Evolutionary conservation across 176 grass and related monocot genomes (phyloP), one percentile per base, ranked within the genome.

Genomic region (Lolium rigidum): DNA sequence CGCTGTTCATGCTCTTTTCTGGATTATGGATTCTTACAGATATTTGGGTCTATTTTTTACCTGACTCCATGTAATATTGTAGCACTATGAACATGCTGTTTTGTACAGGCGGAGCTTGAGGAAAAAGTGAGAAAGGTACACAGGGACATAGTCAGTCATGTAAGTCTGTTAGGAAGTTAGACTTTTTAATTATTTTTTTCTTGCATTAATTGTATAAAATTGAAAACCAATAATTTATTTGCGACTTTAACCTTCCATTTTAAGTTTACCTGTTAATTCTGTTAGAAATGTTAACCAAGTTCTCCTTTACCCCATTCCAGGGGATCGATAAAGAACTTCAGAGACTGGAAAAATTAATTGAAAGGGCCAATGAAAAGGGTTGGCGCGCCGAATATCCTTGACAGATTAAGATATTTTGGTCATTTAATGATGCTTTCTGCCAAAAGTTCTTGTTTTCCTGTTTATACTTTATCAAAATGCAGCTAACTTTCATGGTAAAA

Each of bases 321-420:
- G 84, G 95, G 91, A 98, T 98, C 59, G 63, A 86, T 31, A 94
- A 70, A 78, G 92, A 98, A 87, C 79, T 95, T 68, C 52, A 71
- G 84, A 92, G 79, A 80, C 83, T 94, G 59, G 86, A 90, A 25
- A 94, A 83, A 71, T 71, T 86, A 81, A 96, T 96, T 75, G 89
- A 92, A 82, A 22, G n/a, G 39, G 82, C 97, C 51, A 89, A 87
- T 84, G 93, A 95, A 71, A 98, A 98, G 84, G 97, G 97, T 41
- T 92, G 94, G 94, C 85, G 85, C 50, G 61, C 16, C 10, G 88
- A 91, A 98, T 98, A 98, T 98, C 97, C 97, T 92, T 94, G 16
- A 10, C 78, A 61, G 47, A 74, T 56, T 39, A 55, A 81, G 35
- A 25, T 87, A 7, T 92, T 87, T 50, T 69, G 38, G 64, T 78